A percentile compares a stretch with the other conserved stretches of the same genome.
Conservation (phyloP, 306 rosid species). For the Boehmeria nivea region DNA sequence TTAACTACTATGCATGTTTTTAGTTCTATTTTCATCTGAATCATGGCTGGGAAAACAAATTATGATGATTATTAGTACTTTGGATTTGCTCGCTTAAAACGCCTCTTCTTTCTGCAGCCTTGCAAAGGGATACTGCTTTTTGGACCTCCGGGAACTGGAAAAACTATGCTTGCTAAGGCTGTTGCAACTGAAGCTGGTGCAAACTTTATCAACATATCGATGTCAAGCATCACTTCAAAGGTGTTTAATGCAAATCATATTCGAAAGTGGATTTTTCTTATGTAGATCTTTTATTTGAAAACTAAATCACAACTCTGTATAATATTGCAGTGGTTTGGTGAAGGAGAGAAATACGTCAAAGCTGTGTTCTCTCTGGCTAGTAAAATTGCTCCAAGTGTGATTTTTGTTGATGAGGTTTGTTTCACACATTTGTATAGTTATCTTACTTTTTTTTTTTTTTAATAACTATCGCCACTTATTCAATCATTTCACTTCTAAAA, state of each 20-base stretch:
- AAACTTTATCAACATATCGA: conserved; percentile 87
- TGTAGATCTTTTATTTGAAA: neutral
- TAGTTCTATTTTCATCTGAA: neutral
- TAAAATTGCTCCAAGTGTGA: conserved; percentile 95
- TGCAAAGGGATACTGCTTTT: conserved; percentile 96
- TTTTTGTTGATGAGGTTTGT: conserved; percentile 95
- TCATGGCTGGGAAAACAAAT: no score
- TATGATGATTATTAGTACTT: neutral
- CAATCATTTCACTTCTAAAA: neutral
- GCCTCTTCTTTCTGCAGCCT: conserved; percentile 68
- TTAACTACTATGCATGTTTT: neutral
- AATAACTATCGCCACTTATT: no score
- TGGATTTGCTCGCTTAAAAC: no score
- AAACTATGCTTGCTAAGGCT: conserved; percentile 99
- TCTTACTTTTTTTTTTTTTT: neutral
- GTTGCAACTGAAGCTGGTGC: conserved; percentile 99
- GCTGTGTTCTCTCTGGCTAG: conserved; percentile 92
- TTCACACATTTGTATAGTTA: neutral
- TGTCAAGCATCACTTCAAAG: conserved; percentile 96
- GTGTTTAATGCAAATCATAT: conserved; percentile 25
- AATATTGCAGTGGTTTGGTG: conserved; percentile 88
- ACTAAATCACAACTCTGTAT: conserved; percentile 13
- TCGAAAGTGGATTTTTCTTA: neutral
- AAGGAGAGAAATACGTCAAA: conserved; percentile 94
- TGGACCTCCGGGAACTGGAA: conserved; percentile 98